Percentiles rank a stretch among this genome's conserved stretches.
Conservation (phyloP, 1,284 basidiomycete species). For the Apiotrichum domesticum region DNA sequence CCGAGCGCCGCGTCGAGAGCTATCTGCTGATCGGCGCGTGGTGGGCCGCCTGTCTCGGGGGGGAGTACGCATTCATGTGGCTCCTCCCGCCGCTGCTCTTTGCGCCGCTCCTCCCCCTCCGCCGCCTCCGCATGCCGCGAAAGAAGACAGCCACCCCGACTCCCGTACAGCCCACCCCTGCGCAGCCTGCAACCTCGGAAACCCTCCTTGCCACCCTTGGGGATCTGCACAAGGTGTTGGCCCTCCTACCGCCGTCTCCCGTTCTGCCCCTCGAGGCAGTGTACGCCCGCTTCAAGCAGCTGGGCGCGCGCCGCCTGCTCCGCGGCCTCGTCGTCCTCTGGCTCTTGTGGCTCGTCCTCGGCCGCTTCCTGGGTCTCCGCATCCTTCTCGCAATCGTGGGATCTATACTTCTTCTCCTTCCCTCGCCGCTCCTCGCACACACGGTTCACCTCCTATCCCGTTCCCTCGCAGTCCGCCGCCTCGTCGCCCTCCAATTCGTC, state of each 20-base stretch:
- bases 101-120: conserved; percentile 29
- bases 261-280: conserved; percentile 18
- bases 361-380: conserved; percentile 29
- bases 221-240: conserved; percentile 44
- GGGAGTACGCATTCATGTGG: conserved; percentile 54
- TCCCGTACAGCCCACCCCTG: conserved; percentile 7
- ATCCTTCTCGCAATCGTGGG: conserved; percentile 39
- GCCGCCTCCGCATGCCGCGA: conserved; percentile 46
- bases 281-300: conserved; percentile 34
- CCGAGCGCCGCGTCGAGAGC: conserved; percentile 57
- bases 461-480: conserved; percentile 36
- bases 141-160: background rate
- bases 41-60: conserved; percentile 70
- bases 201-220: conserved; percentile 50
- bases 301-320: conserved; percentile 29
- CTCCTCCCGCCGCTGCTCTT: conserved; percentile 42
- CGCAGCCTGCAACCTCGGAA: conserved; percentile 56
- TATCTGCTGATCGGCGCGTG: conserved; percentile 62
- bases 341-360: conserved; percentile 39
- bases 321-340: conserved; percentile 42
- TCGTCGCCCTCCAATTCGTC: conserved; percentile 34
- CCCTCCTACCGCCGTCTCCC: conserved; percentile 38
- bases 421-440: conserved; percentile 41
- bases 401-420: conserved; percentile 37
- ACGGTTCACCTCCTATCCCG: conserved; percentile 31